phyloP scores from a whole-genome alignment of 176 grass and related monocot genomes.

The Pharus latifolius region DNA sequence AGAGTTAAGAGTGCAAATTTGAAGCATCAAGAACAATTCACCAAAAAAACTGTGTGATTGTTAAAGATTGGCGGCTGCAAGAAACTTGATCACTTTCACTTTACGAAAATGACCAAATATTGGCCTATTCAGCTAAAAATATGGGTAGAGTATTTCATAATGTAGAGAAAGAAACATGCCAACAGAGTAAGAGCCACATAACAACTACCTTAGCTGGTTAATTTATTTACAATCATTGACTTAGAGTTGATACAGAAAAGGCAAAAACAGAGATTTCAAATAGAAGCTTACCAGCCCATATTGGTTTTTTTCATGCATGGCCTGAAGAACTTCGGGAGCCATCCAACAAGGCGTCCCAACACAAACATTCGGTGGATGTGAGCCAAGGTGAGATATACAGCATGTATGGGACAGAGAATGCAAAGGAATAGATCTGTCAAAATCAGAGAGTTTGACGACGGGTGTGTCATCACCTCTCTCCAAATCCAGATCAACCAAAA shows the following conservation, averaged over 20 bases:
- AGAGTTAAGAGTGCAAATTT: background rate
- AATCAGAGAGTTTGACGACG: slow-evolving; percentile 83
- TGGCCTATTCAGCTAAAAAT: background rate
- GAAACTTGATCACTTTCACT: background rate
- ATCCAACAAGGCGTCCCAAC: slow-evolving; percentile 91
- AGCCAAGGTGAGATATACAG: slow-evolving; percentile 75
- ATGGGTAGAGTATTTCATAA: background rate
- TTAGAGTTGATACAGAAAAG: background rate
- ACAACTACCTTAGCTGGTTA: background rate
- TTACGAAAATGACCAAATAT: background rate
- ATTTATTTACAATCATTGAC: background rate
- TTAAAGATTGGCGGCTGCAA: background rate
- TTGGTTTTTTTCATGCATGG: slow-evolving; percentile 55
- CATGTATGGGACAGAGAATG: slow-evolving; percentile 73
- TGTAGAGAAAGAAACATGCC: background rate
- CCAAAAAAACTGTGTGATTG: background rate
- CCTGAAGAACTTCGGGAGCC: slow-evolving; percentile 80
- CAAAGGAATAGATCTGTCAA: slow-evolving; percentile 74
- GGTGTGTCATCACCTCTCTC: slow-evolving; percentile 29
- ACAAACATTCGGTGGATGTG: slow-evolving; percentile 87
- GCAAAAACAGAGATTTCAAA: background rate
- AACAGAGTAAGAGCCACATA: background rate
- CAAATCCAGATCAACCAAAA: slow-evolving; percentile 64
- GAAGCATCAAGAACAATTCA: background rate
- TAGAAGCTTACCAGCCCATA: slow-evolving; percentile 76